Percentiles rank a stretch among this genome's conserved stretches.
These are phyloP conservation scores for Russula ochroleuca DNA, from an alignment of 768 basidiomycete species.

Conservation along the genomic window DNA sequence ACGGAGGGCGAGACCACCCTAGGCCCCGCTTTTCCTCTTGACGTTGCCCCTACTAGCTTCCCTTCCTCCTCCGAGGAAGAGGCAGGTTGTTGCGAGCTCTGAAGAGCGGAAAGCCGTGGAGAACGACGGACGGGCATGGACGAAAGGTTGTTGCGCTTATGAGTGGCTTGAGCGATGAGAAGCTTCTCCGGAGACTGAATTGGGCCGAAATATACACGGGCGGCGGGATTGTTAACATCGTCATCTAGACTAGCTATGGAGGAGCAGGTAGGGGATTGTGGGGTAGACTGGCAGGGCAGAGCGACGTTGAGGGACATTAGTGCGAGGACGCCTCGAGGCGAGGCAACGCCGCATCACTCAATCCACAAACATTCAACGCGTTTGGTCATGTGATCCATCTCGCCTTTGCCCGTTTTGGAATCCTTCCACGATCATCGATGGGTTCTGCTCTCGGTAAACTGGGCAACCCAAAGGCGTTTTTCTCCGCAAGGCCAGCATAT, in stretches of 20 bases:
- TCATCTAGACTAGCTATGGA: slow-evolving; percentile 19
- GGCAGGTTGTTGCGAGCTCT: not conserved
- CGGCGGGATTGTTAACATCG: slow-evolving; percentile 14
- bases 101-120: slow-evolving; percentile 1
- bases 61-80: slow-evolving; percentile 8
- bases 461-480: slow-evolving; percentile 24
- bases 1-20: not conserved
- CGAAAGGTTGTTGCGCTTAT: slow-evolving; percentile 9
- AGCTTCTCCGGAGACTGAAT: slow-evolving; percentile 29
- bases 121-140: slow-evolving; percentile 21
- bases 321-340: slow-evolving; percentile 11
- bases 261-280: slow-evolving; percentile 20
- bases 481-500: slow-evolving; percentile 26
- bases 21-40: not conserved
- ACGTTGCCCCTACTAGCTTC: not conserved
- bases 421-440: not conserved
- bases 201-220: slow-evolving; percentile 31
- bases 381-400: slow-evolving; percentile 25
- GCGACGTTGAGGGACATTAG: slow-evolving; percentile 23
- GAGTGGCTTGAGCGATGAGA: slow-evolving; percentile 24
- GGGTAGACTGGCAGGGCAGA: slow-evolving; percentile 7
- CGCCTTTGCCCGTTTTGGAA: not conserved
- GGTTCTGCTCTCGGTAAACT: slow-evolving; percentile 1
- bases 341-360: not conserved
- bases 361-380: slow-evolving; percentile 25